Conservation (phyloP, 306 rosid genomes). For the Cicer judaicum region DNA sequence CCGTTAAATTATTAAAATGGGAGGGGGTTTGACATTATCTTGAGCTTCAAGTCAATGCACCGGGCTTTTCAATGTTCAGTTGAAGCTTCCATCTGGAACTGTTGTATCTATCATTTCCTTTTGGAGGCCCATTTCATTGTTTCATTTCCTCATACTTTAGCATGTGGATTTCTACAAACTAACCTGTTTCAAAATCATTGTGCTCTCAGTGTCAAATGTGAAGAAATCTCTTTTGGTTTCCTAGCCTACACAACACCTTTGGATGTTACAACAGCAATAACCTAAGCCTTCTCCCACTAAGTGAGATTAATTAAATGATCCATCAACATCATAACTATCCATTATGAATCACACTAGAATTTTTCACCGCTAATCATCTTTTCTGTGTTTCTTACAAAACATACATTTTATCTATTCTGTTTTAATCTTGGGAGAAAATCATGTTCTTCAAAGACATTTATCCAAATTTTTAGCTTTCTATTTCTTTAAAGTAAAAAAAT, state of each 20-base stretch:
- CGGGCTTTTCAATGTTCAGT: background rate
- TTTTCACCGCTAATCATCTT: background rate
- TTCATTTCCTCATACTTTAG: background rate
- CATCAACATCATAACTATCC: background rate
- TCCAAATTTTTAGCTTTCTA: background rate
- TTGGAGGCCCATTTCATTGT: slow-evolving; percentile 12
- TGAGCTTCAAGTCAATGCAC: slow-evolving; percentile 6
- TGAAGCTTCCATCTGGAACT: slow-evolving; percentile 19
- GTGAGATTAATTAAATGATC: background rate
- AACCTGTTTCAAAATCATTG: slow-evolving; percentile 10
- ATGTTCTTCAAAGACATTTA: background rate
- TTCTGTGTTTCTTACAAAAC: background rate
- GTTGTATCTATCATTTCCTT: slow-evolving; percentile 1
- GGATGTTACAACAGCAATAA: background rate
- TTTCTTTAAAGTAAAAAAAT: background rate
- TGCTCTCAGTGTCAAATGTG: background rate
- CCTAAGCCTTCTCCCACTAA: background rate
- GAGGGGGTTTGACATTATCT: background rate
- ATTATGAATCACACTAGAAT: background rate
- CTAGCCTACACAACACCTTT: background rate
- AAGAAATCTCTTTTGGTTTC: background rate
- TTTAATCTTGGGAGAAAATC: background rate
- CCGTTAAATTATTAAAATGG: background rate
- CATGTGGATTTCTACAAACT: background rate
- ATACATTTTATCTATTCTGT: background rate